Evolutionary conservation across 2,329 filamentous ascomycete genomes (phyloP).

Genomic region (Aspergillus sp.): DNA sequence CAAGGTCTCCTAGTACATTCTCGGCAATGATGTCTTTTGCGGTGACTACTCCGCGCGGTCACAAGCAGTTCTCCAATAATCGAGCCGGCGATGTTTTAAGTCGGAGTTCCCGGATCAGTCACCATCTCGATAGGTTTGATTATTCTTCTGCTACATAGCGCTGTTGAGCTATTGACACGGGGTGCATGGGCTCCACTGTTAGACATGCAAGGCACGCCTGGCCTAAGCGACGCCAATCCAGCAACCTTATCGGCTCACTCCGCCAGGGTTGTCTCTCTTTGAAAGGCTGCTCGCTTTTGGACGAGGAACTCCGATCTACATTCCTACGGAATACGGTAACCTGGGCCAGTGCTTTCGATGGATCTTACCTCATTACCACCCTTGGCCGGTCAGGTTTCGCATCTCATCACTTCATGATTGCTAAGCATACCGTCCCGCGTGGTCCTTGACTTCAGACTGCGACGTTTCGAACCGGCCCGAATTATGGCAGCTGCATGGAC

Average conservation of each 20-base stretch:
- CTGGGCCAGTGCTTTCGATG: not conserved
- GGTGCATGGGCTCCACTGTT: slow-evolving; percentile 3
- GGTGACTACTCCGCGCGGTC: not conserved
- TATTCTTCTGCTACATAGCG: not conserved
- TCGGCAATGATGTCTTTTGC: not conserved
- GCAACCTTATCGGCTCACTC: slow-evolving; percentile 13
- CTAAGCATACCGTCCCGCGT: slow-evolving; percentile 13
- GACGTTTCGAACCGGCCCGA: slow-evolving; percentile 16
- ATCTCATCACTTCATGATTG: not conserved
- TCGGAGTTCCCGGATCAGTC: not conserved
- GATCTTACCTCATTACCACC: not conserved
- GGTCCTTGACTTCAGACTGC: slow-evolving; percentile 8
- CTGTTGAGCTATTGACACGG: slow-evolving; percentile 5
- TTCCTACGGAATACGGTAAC: slow-evolving; percentile 9
- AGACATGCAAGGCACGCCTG: slow-evolving; percentile 15
- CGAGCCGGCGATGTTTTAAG: not conserved
- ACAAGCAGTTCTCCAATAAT: not conserved
- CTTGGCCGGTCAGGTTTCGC: not conserved
- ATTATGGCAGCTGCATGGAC: slow-evolving; percentile 8
- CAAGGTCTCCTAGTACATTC: not conserved
- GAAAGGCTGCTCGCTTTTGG: not conserved
- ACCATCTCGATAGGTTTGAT: not conserved
- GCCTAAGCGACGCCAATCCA: slow-evolving; percentile 10
- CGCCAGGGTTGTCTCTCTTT: not conserved
- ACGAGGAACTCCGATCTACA: slow-evolving; percentile 4